phyloP scores from a whole-genome alignment of 1,284 basidiomycete genomes.

The Moesziomyces globuligerus region DNA sequence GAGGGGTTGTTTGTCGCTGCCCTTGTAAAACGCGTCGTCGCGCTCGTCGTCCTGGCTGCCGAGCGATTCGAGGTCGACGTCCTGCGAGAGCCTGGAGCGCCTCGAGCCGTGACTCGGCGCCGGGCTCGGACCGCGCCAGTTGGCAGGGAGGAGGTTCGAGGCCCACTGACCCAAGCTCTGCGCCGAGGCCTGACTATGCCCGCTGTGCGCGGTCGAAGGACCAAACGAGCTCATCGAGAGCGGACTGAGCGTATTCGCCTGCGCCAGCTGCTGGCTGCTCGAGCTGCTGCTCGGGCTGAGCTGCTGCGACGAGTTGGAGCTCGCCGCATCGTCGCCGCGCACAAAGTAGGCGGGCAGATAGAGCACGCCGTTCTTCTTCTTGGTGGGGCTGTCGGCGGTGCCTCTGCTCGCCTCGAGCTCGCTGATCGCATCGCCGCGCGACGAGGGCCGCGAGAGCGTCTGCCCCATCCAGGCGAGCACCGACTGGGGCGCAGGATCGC shows the following conservation, averaged over 20 bases:
- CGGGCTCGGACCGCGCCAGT: constrained; percentile 32
- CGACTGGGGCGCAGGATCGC: constrained; percentile 30
- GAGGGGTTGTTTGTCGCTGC: too few species aligned
- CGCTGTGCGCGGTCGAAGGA: not conserved
- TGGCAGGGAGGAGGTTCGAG: constrained; percentile 9
- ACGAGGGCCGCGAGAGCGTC: constrained; percentile 34
- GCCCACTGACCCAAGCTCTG: constrained; percentile 35
- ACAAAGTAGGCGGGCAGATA: constrained; percentile 59
- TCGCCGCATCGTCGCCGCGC: constrained; percentile 24
- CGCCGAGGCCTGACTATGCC: not conserved
- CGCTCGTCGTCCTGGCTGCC: constrained; percentile 22
- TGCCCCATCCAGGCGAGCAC: constrained; percentile 52
- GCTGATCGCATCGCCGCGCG: constrained; percentile 32
- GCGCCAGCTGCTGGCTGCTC: constrained; percentile 5
- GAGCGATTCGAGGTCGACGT: constrained; percentile 31
- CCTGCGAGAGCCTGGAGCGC: constrained; percentile 26
- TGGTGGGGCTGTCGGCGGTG: constrained; percentile 18
- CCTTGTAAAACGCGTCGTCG: too few species aligned
- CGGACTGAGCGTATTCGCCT: constrained; percentile 6
- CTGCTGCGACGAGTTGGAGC: constrained; percentile 5
- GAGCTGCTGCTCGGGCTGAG: not conserved
- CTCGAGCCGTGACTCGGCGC: constrained; percentile 26
- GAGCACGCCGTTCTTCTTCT: constrained; percentile 45
- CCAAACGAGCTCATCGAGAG: constrained; percentile 5
- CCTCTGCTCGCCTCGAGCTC: constrained; percentile 25